Evolutionary conservation across 257 asterid genomes (phyloP).

Genomic region (Linderniella brevidens): DNA sequence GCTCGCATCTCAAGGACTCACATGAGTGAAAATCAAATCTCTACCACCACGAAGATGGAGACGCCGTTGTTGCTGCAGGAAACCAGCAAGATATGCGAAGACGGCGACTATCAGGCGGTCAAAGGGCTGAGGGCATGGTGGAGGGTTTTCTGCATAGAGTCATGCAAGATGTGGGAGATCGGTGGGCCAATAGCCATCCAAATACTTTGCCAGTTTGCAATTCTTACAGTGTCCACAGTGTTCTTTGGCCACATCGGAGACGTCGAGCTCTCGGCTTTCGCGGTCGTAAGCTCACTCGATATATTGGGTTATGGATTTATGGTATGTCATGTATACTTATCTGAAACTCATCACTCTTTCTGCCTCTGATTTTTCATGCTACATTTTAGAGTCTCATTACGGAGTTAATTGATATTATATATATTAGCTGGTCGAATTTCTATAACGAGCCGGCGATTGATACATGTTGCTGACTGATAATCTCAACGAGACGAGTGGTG

Average conservation of each 20-base stretch:
- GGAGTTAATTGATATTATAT: no score
- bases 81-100: slow-evolving; percentile 13
- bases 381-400: no score
- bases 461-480: no score
- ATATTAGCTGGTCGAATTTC: no score
- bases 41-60: neutral
- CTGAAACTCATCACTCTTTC: no score
- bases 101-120: slow-evolving; percentile 28
- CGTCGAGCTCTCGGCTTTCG: slow-evolving; percentile 47
- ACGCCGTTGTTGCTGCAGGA: slow-evolving; percentile 6
- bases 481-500: no score
- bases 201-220: slow-evolving; percentile 51
- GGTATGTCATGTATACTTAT: no score
- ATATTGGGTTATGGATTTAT: slow-evolving; percentile 57
- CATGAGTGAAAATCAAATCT: no score
- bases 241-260: slow-evolving; percentile 77
- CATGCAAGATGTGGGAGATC: slow-evolving; percentile 41
- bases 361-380: no score
- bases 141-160: slow-evolving; percentile 26
- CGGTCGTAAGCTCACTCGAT: slow-evolving; percentile 41
- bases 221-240: slow-evolving; percentile 26
- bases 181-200: slow-evolving; percentile 66
- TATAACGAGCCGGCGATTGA: no score
- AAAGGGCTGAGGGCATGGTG: slow-evolving; percentile 19
- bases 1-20: no score